These are phyloP conservation scores for Carpinus viminea DNA, from an alignment of 306 rosid species.

Conservation along the genomic window DNA sequence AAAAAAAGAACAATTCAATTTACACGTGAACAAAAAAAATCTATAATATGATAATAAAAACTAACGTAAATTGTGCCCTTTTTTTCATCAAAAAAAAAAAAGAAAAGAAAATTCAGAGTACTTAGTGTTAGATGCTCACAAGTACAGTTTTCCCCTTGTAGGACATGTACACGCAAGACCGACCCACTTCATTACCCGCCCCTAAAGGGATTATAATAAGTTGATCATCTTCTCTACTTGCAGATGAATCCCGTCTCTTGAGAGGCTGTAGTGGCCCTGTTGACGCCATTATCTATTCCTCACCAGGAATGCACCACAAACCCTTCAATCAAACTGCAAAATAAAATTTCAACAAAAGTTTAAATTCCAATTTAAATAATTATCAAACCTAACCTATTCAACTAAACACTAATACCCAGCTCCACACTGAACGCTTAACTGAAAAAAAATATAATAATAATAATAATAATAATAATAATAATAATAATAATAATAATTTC, in stretches of 20 bases:
- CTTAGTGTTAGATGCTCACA: conserved; percentile 27
- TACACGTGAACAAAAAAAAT: not conserved
- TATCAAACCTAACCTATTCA: not conserved
- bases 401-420: not conserved
- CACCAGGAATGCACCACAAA: not conserved
- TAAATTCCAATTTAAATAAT: not conserved
- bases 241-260: conserved; percentile 55
- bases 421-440: no score
- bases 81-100: not conserved
- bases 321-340: not conserved
- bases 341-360: not conserved
- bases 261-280: conserved; percentile 41
- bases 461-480: no score
- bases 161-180: conserved; percentile 82
- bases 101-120: not conserved
- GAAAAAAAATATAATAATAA: no score
- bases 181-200: conserved; percentile 93
- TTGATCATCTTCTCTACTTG: conserved; percentile 64
- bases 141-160: conserved; percentile 69
- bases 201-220: conserved; percentile 80
- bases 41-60: not conserved
- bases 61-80: not conserved
- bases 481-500: no score
- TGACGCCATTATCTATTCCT: conserved; percentile 39
- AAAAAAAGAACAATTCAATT: not conserved